Evolutionary conservation across 139 green algal genomes (phyloP), one percentile per base, ranked within the genome.

Genomic region (Auxenochlorella pyrenoidosa): DNA sequence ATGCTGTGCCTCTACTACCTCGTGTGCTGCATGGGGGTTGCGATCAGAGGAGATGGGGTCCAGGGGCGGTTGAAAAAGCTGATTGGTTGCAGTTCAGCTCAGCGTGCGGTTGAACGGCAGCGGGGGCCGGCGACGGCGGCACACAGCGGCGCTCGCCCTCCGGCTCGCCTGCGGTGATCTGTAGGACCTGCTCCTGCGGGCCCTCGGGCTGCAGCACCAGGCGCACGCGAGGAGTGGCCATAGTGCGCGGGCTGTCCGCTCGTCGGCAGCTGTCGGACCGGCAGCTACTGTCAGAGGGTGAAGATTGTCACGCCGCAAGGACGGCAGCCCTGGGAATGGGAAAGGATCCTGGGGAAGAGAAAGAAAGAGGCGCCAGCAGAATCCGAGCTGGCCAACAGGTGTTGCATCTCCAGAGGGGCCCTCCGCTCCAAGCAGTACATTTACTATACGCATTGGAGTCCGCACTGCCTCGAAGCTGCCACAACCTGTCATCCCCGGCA

Each of bases 181-280:
- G 44, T 6, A 85, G 30, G 18, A 86, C 70, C 19, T 79, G 65
- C 66, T 65, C 66, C 66, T 51, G 66, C 68, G 82, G 66, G n/a
- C 40, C 34, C n/a, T 65, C 82, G 0, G 15, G 28, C 66, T 83
- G 78, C 54, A 86, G 44, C 44, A 80, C n/a, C 43, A 86, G 82
- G 66, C 79, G 66, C 68, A 86, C 82, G 28, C 82, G 66, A 24
- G 82, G 66, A 5, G 82, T 86, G 40, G 34, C 68, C 68, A 75
- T 75, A 43, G n/a, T 75, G 68, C 68, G 68, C 13, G 38, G 68
- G 34, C 68, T 75, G 68, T 75, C 68, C 12, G 66, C 59, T 73
- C 30, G 3, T 34, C 24, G 24, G 18, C 24, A 76, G 70, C 70
- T 76, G 70, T 76, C 70, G 72, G 26, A 38, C 32, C 13, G n/a